Evolutionary conservation across 257 asterid genomes (phyloP).

Genomic region (Solanum ossicruentum): DNA sequence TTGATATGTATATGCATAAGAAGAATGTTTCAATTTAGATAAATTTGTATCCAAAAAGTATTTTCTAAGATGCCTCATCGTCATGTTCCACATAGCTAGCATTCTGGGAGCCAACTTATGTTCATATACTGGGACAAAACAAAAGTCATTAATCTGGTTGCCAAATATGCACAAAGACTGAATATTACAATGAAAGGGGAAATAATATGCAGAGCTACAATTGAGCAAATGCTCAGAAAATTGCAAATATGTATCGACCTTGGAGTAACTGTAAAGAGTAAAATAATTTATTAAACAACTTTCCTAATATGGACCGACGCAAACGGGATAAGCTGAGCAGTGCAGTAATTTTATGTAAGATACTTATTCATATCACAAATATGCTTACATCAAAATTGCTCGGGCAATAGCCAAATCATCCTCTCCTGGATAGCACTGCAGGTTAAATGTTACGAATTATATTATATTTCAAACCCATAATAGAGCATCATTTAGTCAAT

Average conservation of each 20-base stretch:
- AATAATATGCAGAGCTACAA: neutral
- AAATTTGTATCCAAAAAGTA: neutral
- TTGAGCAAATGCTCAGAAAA: neutral
- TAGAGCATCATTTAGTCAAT: neutral
- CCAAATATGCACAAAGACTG: neutral
- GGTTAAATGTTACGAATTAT: conserved; percentile 3
- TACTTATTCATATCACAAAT: neutral
- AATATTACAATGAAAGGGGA: neutral
- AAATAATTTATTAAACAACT: neutral
- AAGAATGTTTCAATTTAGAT: neutral
- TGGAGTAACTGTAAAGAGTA: neutral
- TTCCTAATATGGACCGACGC: neutral
- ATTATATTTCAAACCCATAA: neutral
- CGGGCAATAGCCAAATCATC: conserved; percentile 90
- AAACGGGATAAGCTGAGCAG: neutral
- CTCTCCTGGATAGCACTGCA: conserved; percentile 99
- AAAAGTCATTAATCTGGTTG: neutral
- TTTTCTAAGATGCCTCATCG: neutral
- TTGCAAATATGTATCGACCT: neutral
- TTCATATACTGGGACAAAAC: neutral
- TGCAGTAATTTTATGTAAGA: neutral
- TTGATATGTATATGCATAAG: neutral
- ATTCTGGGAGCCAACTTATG: neutral
- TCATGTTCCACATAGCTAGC: neutral
- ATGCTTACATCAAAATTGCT: conserved; percentile 78